Conservation (phyloP, 2,329 filamentous ascomycete genomes). For the Fragosphaeria purpurea region DNA sequence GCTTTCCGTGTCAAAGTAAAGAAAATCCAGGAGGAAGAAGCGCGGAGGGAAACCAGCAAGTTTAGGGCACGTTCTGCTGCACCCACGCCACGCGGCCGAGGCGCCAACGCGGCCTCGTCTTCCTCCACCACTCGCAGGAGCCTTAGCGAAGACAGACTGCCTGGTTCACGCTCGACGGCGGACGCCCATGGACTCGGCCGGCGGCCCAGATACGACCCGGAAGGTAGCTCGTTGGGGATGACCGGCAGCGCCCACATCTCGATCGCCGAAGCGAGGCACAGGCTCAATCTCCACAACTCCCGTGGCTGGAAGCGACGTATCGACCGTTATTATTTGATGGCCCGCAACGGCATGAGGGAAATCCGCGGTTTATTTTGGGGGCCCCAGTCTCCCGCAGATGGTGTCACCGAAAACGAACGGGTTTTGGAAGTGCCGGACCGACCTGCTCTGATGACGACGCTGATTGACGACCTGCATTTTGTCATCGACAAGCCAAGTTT, state of each 20-base stretch:
- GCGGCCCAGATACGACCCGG: conserved; percentile 65
- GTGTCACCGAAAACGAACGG: conserved; percentile 71
- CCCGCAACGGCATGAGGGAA: conserved; percentile 66
- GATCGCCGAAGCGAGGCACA: conserved; percentile 64
- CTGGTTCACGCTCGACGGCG: conserved; percentile 22
- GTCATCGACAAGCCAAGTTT: conserved; percentile 89
- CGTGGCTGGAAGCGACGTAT: conserved; percentile 90
- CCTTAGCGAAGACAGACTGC: conserved; percentile 42
- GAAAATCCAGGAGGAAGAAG: conserved; percentile 65
- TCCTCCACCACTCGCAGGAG: not conserved
- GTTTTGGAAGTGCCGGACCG: conserved; percentile 79
- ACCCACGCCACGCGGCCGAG: conserved; percentile 27
- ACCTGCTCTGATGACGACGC: conserved; percentile 69
- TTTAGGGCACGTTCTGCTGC: conserved; percentile 46
- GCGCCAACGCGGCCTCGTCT: not conserved
- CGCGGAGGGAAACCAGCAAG: conserved; percentile 41
- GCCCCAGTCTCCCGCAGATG: conserved; percentile 67
- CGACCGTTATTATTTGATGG: conserved; percentile 59
- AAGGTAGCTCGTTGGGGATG: conserved; percentile 57
- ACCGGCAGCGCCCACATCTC: conserved; percentile 63
- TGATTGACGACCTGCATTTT: conserved; percentile 77
- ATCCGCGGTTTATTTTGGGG: conserved; percentile 75
- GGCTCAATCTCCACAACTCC: conserved; percentile 70
- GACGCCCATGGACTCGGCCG: conserved; percentile 21
- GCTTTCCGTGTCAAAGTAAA: conserved; percentile 83